Base-by-base conservation (phyloP, 2,329 filamentous ascomycete species). In the Penicillium sp. region DNA sequence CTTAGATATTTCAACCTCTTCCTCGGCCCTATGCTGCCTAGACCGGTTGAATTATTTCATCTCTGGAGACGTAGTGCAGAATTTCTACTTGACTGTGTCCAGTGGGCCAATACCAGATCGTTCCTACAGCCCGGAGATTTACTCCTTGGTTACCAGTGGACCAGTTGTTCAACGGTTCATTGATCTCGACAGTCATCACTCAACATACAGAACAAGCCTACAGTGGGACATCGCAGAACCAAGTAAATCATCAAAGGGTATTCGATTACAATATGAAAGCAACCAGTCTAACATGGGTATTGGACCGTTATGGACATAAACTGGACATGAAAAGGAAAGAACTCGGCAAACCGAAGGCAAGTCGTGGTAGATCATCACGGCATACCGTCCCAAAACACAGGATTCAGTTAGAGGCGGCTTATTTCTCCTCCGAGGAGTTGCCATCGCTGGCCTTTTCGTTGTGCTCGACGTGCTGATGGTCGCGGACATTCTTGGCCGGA, bases 351-450 rank as follows among this genome's bases (percentile, higher is more conserved):
- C 29, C 23, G 13, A 32, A 28, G 11, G 27, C 31, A 34, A 28
- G 18, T 44, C 34, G 32, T 42, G 27, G 18, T 20, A 38, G 24
- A 42, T 49, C 28, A 14, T 49, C 42, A 40, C 42, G 23, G 23
- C 23, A 40, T 49, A 9, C 11, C 16, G n/a, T 18, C 14, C 31
- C 29, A 14, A 10, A 34, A 8, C 10, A 22, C 8, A 29, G 20
- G 10, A 13, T 28, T 11, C 13, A 10, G 8, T 11, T 6, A 5
- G 22, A n/a, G 10, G 14, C n/a, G 9, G 7, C 24, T 28, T 44
- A 55, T 45, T 49, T 49, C 43, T 52, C 50, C n/a, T 51, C 49
- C 26, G 50, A 54, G 9, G 52, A 52, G 16, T 45, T 49, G n/a
- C 44, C 48, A 9, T 52, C 53, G 24, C 49, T 57, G 16, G 51